phyloP scores from a whole-genome alignment of 169 alveolate species.

The Plasmodium chabaudi region DNA sequence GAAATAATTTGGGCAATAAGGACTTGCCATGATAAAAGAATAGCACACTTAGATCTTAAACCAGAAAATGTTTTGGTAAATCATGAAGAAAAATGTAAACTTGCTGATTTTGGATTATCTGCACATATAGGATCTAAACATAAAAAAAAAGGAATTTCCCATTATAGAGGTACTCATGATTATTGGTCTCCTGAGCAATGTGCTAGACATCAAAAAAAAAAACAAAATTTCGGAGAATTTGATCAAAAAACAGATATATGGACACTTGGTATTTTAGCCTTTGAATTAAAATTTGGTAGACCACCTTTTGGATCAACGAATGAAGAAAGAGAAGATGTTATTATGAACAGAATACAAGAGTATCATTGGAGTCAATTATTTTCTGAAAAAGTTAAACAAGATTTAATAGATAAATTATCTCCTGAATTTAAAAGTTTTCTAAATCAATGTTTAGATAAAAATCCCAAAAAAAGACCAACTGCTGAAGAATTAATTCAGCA shows the following conservation, averaged over 20 bases:
- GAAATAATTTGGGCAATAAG: constrained; percentile 90
- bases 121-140: constrained; percentile 87
- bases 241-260: constrained; percentile 89
- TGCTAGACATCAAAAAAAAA: constrained; percentile 81
- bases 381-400: constrained; percentile 69
- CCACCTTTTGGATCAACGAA: constrained; percentile 87
- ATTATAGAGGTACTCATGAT: constrained; percentile 80
- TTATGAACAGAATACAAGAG: constrained; percentile 81
- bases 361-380: constrained; percentile 79
- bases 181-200: constrained; percentile 90
- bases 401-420: constrained; percentile 75
- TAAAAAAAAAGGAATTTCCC: constrained; percentile 78
- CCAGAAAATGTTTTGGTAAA: constrained; percentile 89
- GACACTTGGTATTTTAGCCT: constrained; percentile 89
- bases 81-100: constrained; percentile 84
- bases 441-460: constrained; percentile 83
- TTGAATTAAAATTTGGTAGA: constrained; percentile 85
- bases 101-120: constrained; percentile 90
- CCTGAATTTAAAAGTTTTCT: constrained; percentile 79
- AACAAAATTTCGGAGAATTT: constrained; percentile 83
- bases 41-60: constrained; percentile 89
- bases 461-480: constrained; percentile 80
- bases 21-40: constrained; percentile 90
- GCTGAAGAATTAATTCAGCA: constrained; percentile 80
- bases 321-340: constrained; percentile 78